Evolutionary conservation across 768 basidiomycete genomes (phyloP).

Genomic region (Chalciporus pseudorubinellus): DNA sequence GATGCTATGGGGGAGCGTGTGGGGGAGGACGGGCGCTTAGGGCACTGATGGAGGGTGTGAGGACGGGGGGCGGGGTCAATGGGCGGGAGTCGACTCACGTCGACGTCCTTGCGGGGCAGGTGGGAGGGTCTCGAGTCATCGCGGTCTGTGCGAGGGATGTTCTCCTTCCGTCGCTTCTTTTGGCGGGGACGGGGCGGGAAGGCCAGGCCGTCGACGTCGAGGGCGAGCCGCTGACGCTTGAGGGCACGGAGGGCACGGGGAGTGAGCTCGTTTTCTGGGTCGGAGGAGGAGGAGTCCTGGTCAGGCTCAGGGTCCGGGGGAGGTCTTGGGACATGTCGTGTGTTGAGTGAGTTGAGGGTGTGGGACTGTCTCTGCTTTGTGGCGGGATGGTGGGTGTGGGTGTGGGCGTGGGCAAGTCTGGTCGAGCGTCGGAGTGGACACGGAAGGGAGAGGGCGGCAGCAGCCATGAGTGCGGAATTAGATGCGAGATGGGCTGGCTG

Average conservation of each 20-base stretch:
- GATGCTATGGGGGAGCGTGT: conserved; percentile 7
- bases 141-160: neutral
- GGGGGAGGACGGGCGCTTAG: conserved; percentile 16
- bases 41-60: conserved; percentile 2
- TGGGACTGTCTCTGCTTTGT: neutral
- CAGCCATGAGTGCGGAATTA: conserved; percentile 22
- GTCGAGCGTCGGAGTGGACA: conserved; percentile 31
- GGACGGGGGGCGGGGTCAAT: neutral
- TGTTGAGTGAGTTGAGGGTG: neutral
- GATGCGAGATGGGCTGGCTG: neutral
- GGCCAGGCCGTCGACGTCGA: conserved; percentile 30
- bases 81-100: neutral
- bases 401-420: conserved; percentile 25
- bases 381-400: conserved; percentile 3
- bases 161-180: conserved; percentile 26
- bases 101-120: neutral
- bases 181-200: conserved; percentile 12
- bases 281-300: conserved; percentile 18
- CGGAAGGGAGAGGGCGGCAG: conserved; percentile 28
- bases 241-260: conserved; percentile 35
- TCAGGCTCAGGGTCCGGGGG: conserved; percentile 18
- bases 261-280: conserved; percentile 32
- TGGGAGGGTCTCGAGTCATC: neutral
- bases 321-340: neutral
- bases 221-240: conserved; percentile 32